These are phyloP conservation scores for Diaporthe batatas DNA, from an alignment of 2,329 filamentous ascomycete species.

Conservation along the genomic window DNA sequence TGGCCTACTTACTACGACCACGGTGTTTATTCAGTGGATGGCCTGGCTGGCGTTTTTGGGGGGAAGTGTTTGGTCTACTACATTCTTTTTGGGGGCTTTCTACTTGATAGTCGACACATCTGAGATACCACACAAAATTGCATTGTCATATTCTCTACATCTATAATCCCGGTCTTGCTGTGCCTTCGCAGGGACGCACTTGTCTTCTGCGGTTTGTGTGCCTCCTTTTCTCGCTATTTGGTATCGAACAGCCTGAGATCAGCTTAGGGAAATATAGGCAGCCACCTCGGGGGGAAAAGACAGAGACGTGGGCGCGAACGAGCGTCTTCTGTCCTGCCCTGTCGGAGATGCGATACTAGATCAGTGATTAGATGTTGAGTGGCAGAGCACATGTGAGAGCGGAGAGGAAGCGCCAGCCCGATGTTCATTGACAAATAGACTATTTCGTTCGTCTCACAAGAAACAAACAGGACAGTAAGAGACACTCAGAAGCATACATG, in stretches of 20 bases:
- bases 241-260: not conserved
- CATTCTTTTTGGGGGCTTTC: not conserved
- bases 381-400: not conserved
- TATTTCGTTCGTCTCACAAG: too few species aligned
- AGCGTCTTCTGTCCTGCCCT: not conserved
- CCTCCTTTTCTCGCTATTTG: not conserved
- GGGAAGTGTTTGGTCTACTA: not conserved
- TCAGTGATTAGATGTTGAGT: not conserved
- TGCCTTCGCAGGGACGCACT: not conserved
- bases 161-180: not conserved
- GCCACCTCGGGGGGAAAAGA: not conserved
- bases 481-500: too few species aligned
- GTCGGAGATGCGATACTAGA: not conserved
- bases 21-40: not conserved
- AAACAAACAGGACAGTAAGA: too few species aligned
- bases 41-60: conserved; percentile 3
- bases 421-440: not conserved
- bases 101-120: conserved; percentile 9
- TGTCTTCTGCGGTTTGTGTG: not conserved
- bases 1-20: not conserved
- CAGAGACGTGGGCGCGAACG: not conserved
- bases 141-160: conserved; percentile 7
- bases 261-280: not conserved
- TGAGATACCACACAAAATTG: conserved; percentile 36
- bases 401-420: not conserved